Evolutionary conservation across 306 rosid species (phyloP), one percentile per base, ranked within the genome.

Genomic region (Cicer bijugum): DNA sequence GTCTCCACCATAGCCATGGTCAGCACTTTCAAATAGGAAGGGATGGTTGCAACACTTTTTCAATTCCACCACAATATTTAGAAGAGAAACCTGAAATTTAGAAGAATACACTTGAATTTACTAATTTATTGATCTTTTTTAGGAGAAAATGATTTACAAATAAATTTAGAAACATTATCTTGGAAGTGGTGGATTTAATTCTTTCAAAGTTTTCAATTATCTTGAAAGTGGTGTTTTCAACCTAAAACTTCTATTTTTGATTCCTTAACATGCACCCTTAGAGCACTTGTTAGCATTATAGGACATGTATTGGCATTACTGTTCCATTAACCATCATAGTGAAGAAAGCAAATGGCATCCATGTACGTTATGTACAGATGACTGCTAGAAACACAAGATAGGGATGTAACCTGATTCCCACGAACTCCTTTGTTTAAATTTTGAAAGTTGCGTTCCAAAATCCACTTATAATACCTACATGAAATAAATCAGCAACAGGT

Each of bases 1-100:
- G 83, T 90, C 88, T 76, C 97, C 97, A 61, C 99, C 99, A 86
- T 95, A 95, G 82, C 99, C 99, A 88, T 95, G 97, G 86, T 95
- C 99, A 56, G 99, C 99, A 84, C 99, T 95, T 85, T 95, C 97
- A 80, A 95, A 95, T 69, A 95, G 87, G 84, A 95, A 95, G 69
- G 99, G 99, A 84, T 95, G 99, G 71, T 95, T 95, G 87, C 99
- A 95, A 87, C 99, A 95, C 82, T 95, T 95, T 87, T 95, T 95
- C 82, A 95, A 82, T 87, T 95, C 99, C 42, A 95, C 99, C 82
- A 95, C 99, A 84, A 95, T 87, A 84, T 95, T 95, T 74, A 95
- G 82, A 74, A 95, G 94, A 23, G 99, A 95, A 80, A 95, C 99
- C 99, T 95, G 90, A 73, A 80, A 77, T 52, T 28, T 45, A 67